phyloP scores from a whole-genome alignment of 2,329 filamentous ascomycete genomes.

The Diaporthe sp. region DNA sequence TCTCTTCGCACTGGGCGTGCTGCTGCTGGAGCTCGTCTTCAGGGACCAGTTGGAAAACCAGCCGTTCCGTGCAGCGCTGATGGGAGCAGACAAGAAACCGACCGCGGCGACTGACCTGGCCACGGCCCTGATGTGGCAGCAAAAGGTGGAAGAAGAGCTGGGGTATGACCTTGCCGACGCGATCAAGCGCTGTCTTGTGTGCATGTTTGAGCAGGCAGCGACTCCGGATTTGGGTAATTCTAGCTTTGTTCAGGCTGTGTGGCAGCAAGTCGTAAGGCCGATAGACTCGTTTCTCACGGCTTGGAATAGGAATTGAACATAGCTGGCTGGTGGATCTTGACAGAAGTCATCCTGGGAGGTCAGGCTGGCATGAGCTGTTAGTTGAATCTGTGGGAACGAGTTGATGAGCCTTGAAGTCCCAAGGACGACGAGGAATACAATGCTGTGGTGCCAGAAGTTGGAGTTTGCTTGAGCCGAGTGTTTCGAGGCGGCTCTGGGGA shows the following conservation, averaged over 20 bases:
- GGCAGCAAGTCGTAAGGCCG: background rate
- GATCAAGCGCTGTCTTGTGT: conserved; percentile 5
- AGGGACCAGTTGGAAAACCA: background rate
- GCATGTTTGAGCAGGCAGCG: background rate
- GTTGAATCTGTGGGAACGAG: no score
- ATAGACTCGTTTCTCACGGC: background rate
- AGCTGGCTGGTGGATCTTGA: background rate
- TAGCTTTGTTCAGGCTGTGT: background rate
- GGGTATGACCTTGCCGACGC: background rate
- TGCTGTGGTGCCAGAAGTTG: no score
- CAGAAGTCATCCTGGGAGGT: background rate
- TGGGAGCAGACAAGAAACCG: background rate
- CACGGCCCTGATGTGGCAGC: background rate
- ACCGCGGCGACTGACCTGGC: background rate
- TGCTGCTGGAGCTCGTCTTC: conserved; percentile 1
- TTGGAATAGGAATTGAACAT: background rate
- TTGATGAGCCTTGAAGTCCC: no score
- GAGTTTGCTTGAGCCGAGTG: no score
- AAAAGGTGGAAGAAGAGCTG: background rate
- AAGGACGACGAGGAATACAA: no score
- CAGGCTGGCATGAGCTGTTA: no score
- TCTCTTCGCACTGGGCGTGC: background rate
- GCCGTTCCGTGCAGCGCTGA: background rate
- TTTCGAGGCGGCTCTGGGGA: no score
- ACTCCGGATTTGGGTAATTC: background rate